phyloP scores from a whole-genome alignment of 1,284 basidiomycete genomes.

The Trichosporon inkin region DNA sequence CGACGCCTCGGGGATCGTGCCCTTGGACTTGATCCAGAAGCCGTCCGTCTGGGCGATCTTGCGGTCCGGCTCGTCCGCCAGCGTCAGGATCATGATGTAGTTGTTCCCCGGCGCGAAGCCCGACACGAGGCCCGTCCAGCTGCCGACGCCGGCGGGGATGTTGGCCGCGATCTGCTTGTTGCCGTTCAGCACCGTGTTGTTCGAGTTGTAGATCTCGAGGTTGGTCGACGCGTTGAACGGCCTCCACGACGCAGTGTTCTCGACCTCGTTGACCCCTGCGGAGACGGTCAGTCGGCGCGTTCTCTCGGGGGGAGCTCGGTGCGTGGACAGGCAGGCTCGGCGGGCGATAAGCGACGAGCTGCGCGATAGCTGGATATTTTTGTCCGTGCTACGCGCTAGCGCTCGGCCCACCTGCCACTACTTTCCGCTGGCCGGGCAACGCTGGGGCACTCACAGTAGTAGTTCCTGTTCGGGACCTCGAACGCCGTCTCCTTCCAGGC shows the following conservation, averaged over 20 bases:
- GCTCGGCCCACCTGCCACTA: neutral
- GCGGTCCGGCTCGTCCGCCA: slow-evolving; percentile 11
- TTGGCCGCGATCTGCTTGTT: slow-evolving; percentile 11
- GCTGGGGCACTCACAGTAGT: neutral
- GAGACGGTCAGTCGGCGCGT: slow-evolving; percentile 12
- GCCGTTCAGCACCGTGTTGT: slow-evolving; percentile 7
- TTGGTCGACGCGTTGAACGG: slow-evolving; percentile 13
- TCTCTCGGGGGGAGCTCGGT: neutral
- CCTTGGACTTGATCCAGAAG: slow-evolving; percentile 18
- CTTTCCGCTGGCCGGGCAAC: neutral
- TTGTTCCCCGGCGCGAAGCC: slow-evolving; percentile 26
- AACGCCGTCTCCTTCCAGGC: neutral
- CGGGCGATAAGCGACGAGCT: too few species aligned
- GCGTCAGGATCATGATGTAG: slow-evolving; percentile 19
- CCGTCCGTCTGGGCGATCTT: slow-evolving; percentile 20
- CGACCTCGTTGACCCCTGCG: slow-evolving; percentile 14
- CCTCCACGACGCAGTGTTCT: slow-evolving; percentile 16
- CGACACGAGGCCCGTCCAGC: slow-evolving; percentile 26
- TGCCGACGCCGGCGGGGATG: slow-evolving; percentile 21
- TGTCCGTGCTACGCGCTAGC: too few species aligned
- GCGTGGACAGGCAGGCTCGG: too few species aligned
- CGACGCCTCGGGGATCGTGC: slow-evolving; percentile 21
- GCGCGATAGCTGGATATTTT: too few species aligned
- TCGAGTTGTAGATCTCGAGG: slow-evolving; percentile 22
- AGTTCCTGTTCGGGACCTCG: slow-evolving; percentile 1